phyloP scores from a whole-genome alignment of 2,329 filamentous ascomycete species.

The Hortaea werneckii region DNA sequence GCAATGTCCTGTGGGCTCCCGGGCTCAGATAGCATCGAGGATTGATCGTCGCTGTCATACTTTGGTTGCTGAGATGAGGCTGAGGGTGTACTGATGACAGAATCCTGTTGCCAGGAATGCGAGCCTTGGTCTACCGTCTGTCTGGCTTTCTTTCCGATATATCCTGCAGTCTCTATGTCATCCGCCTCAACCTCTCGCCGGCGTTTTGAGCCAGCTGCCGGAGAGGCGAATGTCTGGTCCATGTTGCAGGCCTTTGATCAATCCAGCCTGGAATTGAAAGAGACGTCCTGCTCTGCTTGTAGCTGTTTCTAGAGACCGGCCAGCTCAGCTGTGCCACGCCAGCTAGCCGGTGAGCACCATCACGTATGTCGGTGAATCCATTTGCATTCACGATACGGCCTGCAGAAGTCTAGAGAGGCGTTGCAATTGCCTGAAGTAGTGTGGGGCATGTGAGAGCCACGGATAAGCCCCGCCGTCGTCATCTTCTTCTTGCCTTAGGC shows the following conservation, averaged over 20 bases:
- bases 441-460: too few species aligned
- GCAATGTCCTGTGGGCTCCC: slow-evolving; percentile 21
- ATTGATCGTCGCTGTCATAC: slow-evolving; percentile 24
- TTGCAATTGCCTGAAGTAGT: too few species aligned
- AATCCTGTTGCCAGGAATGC: slow-evolving; percentile 14
- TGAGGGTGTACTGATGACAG: slow-evolving; percentile 20
- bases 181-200: neutral
- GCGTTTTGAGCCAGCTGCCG: neutral
- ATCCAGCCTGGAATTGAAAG: too few species aligned
- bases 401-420: too few species aligned
- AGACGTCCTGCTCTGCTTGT: too few species aligned
- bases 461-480: too few species aligned
- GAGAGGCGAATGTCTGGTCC: neutral
- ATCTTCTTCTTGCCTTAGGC: too few species aligned
- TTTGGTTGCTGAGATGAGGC: slow-evolving; percentile 13
- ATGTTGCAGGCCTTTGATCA: neutral
- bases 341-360: too few species aligned
- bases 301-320: too few species aligned
- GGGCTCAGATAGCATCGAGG: slow-evolving; percentile 23
- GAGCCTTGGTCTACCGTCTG: slow-evolving; percentile 4
- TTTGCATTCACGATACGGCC: too few species aligned
- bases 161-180: neutral
- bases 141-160: slow-evolving; percentile 3
- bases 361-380: too few species aligned
- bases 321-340: too few species aligned